A percentile compares a stretch with the other conserved stretches of the same genome.
Evolutionary conservation across 352 stramenopile species (phyloP).

Genomic region (Albugo candida): DNA sequence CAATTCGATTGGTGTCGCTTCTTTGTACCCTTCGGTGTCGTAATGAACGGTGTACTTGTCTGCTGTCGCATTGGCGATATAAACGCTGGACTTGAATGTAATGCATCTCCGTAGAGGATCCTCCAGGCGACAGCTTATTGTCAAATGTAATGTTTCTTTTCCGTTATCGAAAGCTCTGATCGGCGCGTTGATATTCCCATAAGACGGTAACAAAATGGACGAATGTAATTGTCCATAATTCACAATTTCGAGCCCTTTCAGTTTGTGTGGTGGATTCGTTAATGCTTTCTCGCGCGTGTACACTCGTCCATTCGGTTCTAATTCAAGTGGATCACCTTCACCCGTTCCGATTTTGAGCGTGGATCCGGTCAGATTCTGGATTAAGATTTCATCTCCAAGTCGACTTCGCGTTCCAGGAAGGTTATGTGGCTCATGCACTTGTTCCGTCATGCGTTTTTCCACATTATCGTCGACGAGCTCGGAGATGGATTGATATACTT

Average conservation of each 20-base stretch:
- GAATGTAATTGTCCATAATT: conserved; percentile 18
- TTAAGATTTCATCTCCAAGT: conserved; percentile 26
- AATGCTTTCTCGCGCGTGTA: conserved; percentile 14
- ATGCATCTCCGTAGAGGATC: conserved; percentile 36
- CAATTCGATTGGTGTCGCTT: conserved; percentile 4
- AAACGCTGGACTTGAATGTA: conserved; percentile 62
- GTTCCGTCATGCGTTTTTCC: too few species aligned
- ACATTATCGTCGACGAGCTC: conserved; percentile 27
- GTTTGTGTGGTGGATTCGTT: too few species aligned
- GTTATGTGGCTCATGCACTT: too few species aligned
- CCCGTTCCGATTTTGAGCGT: conserved; percentile 30
- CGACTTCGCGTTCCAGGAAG: conserved; percentile 9
- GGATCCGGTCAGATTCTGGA: conserved; percentile 55
- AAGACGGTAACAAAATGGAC: conserved; percentile 22
- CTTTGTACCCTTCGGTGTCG: too few species aligned
- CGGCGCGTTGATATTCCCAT: conserved; percentile 38
- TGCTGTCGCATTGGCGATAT: conserved; percentile 61
- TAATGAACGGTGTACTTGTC: conserved; percentile 62
- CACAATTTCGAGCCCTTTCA: conserved; percentile 11
- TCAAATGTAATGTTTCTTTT: conserved; percentile 21
- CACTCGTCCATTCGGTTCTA: conserved; percentile 25
- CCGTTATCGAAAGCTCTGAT: conserved; percentile 13
- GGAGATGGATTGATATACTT: conserved; percentile 57
- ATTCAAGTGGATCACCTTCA: conserved; percentile 20
- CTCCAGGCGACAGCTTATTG: conserved; percentile 53